These are phyloP conservation scores for Alternaria sp. DNA, from an alignment of 2,329 filamentous ascomycete species.

Conservation along the genomic window DNA sequence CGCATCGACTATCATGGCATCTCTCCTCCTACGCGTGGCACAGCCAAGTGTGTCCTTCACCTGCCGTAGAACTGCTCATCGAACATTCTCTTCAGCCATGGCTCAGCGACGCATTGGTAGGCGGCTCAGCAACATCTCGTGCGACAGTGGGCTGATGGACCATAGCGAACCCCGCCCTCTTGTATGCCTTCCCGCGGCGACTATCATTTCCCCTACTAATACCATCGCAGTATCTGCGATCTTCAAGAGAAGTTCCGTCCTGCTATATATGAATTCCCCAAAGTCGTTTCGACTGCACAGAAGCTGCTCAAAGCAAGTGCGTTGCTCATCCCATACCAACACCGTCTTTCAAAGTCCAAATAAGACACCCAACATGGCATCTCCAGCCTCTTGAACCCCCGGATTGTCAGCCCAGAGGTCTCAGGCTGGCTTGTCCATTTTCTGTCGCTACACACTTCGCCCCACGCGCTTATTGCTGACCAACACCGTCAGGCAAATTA, in stretches of 20 bases:
- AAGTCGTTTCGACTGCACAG: conserved; percentile 66
- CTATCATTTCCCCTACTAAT: conserved; percentile 28
- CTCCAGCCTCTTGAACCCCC: neutral
- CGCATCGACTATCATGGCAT: conserved; percentile 17
- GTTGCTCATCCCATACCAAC: conserved; percentile 13
- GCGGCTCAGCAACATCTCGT: conserved; percentile 21
- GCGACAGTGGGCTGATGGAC: conserved; percentile 33
- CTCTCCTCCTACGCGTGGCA: conserved; percentile 23
- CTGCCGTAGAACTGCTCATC: conserved; percentile 1
- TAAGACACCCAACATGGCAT: neutral
- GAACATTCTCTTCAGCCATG: conserved; percentile 34
- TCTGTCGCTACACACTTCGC: conserved; percentile 8
- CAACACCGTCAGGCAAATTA: conserved; percentile 53
- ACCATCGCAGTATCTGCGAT: conserved; percentile 77
- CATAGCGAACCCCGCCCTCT: conserved; percentile 52
- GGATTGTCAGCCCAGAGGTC: neutral
- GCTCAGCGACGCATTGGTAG: conserved; percentile 43
- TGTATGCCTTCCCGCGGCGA: conserved; percentile 38
- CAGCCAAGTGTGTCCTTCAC: conserved; percentile 4
- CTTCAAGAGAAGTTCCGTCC: conserved; percentile 91
- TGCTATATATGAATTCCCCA: conserved; percentile 84
- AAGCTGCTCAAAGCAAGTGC: conserved; percentile 61
- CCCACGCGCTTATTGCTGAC: conserved; percentile 16
- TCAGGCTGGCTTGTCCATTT: neutral
- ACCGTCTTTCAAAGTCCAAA: neutral